phyloP scores from a whole-genome alignment of 192 early-diverging fungal genomes.

The Rhizoclosmatium globosum region DNA sequence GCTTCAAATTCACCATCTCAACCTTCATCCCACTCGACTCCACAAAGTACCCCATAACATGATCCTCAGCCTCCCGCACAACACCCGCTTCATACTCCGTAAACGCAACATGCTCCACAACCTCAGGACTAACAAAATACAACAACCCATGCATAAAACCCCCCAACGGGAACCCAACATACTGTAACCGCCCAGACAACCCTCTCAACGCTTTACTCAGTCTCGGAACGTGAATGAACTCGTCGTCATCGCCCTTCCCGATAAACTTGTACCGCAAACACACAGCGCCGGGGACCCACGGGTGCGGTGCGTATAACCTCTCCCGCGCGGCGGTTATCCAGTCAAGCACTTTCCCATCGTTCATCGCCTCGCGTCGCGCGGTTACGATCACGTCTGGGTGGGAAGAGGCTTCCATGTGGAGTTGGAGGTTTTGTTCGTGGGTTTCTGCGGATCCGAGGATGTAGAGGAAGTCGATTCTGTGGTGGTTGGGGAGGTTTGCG shows the following conservation, averaged over 20 bases:
- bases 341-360: conserved; percentile 10
- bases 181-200: too few relatives aligned
- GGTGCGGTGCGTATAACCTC: neutral
- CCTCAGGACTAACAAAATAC: neutral
- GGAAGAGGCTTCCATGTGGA: neutral
- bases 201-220: neutral
- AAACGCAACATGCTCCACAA: neutral
- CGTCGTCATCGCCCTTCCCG: conserved; percentile 12
- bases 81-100: neutral
- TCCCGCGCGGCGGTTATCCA: neutral
- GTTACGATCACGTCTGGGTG: conserved; percentile 9
- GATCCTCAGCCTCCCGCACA: neutral
- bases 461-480: conserved; percentile 1
- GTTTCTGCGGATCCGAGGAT: neutral
- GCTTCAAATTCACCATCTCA: neutral
- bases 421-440: neutral
- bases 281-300: neutral
- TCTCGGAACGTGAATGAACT: neutral
- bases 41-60: neutral
- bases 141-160: conserved; percentile 5
- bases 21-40: neutral
- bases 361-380: neutral
- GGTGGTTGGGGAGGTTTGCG: neutral
- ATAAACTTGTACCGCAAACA: neutral
- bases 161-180: too few relatives aligned